Evolutionary conservation across 768 basidiomycete genomes (phyloP), one percentile per base, ranked within the genome.

Genomic region (Austroboletus eburneus): DNA sequence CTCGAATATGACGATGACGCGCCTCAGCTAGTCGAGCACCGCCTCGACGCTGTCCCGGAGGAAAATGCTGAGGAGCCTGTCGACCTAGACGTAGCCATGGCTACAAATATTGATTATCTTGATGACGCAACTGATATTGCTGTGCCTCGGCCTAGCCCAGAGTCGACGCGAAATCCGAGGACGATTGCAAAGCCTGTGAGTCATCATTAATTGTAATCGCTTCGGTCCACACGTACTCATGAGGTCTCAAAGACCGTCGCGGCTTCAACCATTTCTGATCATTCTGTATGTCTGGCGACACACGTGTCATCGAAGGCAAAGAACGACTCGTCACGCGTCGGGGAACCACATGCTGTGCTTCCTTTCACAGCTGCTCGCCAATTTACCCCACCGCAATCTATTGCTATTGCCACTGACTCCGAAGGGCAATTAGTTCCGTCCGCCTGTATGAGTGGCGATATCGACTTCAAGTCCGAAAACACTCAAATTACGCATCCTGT

Each of bases 141-240:
- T 25, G 42, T 38, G 18, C 42, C 42, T 37, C 20, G 5, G 16
- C 54, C 27, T 30, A 41, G n/a, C 9, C 52, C 50, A 40, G 50
- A 42, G 18, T 27, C 45, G 23, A 63, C 45, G 45, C 48, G 61
- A 56, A 58, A 56, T 50, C 60, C 65, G 55, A 67, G 56, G 65
- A 60, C 45, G 21, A 63, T 20, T 1, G 22, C 34, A 3, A 55
- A 45, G 29, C 43, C 43, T 27, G 65, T 65, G 55, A 57, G 65
- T 54, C 52, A 55, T 39, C 49, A 17, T 46, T 17, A 20, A n/a
- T 17, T 22, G 17, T 27, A 27, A 5, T 35, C 16, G 38, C 12
- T 22, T 35, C 16, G 38, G 9, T 22, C 34, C 27, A 46, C 44
- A 52, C 41, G 43, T 57, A 57, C 51, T 62, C 29, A 62, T 52